Base-by-base conservation (phyloP, 2,329 filamentous ascomycete species). In the Paecilomyces fulvus region DNA sequence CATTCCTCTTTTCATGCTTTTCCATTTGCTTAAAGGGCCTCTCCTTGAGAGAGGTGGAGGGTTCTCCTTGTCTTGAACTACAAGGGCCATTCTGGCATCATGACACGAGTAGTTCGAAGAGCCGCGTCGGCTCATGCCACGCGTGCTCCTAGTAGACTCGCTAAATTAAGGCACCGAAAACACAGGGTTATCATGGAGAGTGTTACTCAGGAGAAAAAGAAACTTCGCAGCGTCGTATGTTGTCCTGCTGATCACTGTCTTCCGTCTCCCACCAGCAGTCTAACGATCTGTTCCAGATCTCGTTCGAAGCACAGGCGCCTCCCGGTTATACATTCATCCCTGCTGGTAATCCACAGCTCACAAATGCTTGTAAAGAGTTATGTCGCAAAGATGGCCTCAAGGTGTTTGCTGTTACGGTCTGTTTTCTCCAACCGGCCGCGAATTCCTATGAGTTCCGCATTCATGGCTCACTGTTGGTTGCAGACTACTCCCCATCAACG, bases 261-360 rank as follows among this genome's bases (percentile, higher is more conserved):
- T 51, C 51, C 52, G n/a, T 43, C 7, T 43, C 7, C 28, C 37
- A 48, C 50, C 46, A 51, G 46, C 21, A 23, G 60, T 61, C 67
- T 70, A 75, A 65, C 78, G 71, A 57, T 59, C 55, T 30, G 33
- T 55, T 43, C 53, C 67, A 85, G 83, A 76, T 81, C 49, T 79
- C 79, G 20, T 83, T 82, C 61, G 75, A 78, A 58, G 71, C 75
- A n/a, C 73, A 78, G 61, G 75, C 83, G 21, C 83, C 82, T 9
- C 69, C 70, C 51, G 83, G 82, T n/a, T 86, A 84, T 65, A 81
- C 78, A 0, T 85, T 84, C 63, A 78, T 86, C 52, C 79, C 81
- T 21, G 78, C 81, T 50, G 83, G 83, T 23, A 81, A 83, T 58
- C 81, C 82, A 1, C 77, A 80, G 55, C 75, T 87, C 52, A 83